Evolutionary conservation across 495 filamentous ascomycete species (phyloP), one percentile per base, ranked within the genome.

Genomic region (Hypoxylon rickii): DNA sequence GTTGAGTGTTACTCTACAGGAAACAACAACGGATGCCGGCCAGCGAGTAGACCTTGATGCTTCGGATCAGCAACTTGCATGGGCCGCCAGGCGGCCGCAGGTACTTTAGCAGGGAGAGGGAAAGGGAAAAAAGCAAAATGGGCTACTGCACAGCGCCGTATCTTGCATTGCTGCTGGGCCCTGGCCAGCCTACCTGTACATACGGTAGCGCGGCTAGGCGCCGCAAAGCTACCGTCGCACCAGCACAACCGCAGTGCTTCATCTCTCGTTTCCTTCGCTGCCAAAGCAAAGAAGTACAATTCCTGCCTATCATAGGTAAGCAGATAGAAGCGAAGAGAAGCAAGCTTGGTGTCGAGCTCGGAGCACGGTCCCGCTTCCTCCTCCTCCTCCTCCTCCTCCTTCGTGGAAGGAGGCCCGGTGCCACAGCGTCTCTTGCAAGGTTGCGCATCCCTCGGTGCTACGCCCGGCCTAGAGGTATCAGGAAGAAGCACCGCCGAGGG

Each of bases 181-280:
- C 4, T 4, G 24, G 24, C 24, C 24, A 29, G 10, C 24, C 24
- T 29, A 29, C 24, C 24, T 29, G 24, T 10, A 29, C 24, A 7
- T 42, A 37, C 48, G 41, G 48, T 47, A 52, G 51, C 55, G 47
- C 58, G 47, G 43, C 52, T 56, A 21, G 58, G 58, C 58, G 18
- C 47, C 52, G 42, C 42, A 44, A 41, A 29, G 24, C 24, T 29
- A 29, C 4, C 24, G 4, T 4, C 24, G 24, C 10, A 29, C 10
- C 4, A 4, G 24, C 10, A n/a, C n/a, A n/a, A n/a, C n/a, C n/a
- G n/a, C n/a, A n/a, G n/a, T n/a, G n/a, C n/a, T n/a, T n/a, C n/a
- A n/a, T n/a, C n/a, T n/a, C n/a, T n/a, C n/a, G n/a, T n/a, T n/a
- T n/a, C n/a, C n/a, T n/a, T n/a, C n/a, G n/a, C n/a, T n/a, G n/a